Base-by-base conservation (phyloP, 2,329 filamentous ascomycete genomes). In the Trichoderma guizhouense region DNA sequence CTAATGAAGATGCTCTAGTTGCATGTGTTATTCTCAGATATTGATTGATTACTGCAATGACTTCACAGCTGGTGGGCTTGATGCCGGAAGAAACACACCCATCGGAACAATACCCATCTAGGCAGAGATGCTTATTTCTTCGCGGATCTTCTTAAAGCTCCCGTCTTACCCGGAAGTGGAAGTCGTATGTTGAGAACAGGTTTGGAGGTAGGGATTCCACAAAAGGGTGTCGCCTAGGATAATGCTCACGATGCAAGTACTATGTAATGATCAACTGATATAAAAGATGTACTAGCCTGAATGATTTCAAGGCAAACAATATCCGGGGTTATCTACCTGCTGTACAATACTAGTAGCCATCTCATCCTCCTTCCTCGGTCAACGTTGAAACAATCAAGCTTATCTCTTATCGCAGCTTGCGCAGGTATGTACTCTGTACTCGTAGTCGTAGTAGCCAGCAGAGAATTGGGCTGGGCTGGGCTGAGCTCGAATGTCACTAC, bases 381-480 rank as follows among this genome's bases (percentile, higher is more conserved):
- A 39, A 39, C 36, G 36, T 39, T 39, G 36, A 39, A 18, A 39
- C 36, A 39, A 18, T 39, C 36, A 39, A 39, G 36, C 61, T 71
- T 71, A 72, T 72, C 70, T 65, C 70, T 72, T 72, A 72, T 72
- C 70, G 62, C 55, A 32, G 30, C 30, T 30, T 7, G 30, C 30
- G 30, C 32, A 61, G 62, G 62, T 53, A 63, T n/a, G 34, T 66
- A 39, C 55, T 60, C 47, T 21, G 0, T 47, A 47, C 43, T 39
- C 34, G 36, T 39, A 39, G 34, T 18, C 36, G 14, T 39, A 18
- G 36, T 39, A 39, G 36, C 14, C 15, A 39, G 36, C 15, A 39
- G 36, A 39, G 2, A 39, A 8, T 18, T 39, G 36, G 34, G 34
- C 34, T 36, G 34, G 34, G 34, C 34, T 36, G 34, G 34, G 34